Conservation (phyloP, 2,329 filamentous ascomycete genomes). For the Aureobasidium sp. region DNA sequence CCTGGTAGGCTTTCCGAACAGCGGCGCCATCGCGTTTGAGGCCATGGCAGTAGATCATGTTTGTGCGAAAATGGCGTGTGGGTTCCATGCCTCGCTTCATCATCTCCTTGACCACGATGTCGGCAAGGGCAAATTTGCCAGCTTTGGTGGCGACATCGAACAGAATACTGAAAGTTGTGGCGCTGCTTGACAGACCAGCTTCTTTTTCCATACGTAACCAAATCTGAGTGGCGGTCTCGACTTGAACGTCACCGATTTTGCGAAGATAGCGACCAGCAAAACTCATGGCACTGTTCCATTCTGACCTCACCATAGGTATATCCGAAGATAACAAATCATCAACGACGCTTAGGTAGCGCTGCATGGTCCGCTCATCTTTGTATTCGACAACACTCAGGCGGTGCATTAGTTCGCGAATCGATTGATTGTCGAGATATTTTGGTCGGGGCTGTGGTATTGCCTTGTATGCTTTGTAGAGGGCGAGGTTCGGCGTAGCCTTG, state of each 20-base stretch:
- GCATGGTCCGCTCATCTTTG: constrained; percentile 51
- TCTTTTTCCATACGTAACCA: constrained; percentile 87
- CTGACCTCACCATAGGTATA: constrained; percentile 56
- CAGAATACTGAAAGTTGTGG: constrained; percentile 87
- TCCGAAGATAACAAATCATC: constrained; percentile 73
- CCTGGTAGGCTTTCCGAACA: constrained; percentile 68
- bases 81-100: constrained; percentile 56
- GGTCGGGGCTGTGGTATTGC: constrained; percentile 48
- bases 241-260: constrained; percentile 49
- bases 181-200: constrained; percentile 56
- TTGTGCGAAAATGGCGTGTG: constrained; percentile 75
- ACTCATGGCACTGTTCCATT: constrained; percentile 82
- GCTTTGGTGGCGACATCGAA: constrained; percentile 84
- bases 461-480: constrained; percentile 48
- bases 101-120: constrained; percentile 82
- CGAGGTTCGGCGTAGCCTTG: neutral
- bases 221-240: constrained; percentile 63
- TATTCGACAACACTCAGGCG: constrained; percentile 57
- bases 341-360: constrained; percentile 74
- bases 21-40: constrained; percentile 64
- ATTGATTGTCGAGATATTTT: constrained; percentile 39
- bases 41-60: constrained; percentile 77
- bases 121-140: constrained; percentile 73
- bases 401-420: constrained; percentile 59
- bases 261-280: constrained; percentile 68